Conservation (phyloP, 768 basidiomycete species). For the Mrakia frigida region DNA sequence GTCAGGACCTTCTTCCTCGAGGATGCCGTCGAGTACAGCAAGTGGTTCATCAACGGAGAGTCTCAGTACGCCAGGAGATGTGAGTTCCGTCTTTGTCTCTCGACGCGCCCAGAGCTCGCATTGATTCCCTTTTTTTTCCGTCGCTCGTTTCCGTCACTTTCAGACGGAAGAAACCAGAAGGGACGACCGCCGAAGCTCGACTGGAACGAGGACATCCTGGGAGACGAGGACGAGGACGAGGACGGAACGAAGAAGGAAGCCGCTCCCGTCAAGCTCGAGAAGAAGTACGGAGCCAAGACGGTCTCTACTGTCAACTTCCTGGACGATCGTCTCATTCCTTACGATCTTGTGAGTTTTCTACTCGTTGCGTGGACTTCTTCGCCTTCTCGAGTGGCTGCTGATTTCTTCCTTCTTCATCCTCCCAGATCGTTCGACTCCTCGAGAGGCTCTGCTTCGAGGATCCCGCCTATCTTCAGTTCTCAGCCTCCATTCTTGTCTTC, state of each 20-base stretch:
- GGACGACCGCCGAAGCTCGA: slow-evolving; percentile 49
- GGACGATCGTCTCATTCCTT: slow-evolving; percentile 83
- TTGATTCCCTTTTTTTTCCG: background rate
- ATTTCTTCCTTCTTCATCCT: background rate
- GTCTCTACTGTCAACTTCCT: slow-evolving; percentile 73
- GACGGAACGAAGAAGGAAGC: slow-evolving; percentile 40
- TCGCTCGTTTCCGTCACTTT: background rate
- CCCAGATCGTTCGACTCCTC: slow-evolving; percentile 63
- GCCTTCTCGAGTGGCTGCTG: background rate
- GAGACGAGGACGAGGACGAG: slow-evolving; percentile 59
- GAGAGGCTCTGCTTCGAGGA: slow-evolving; percentile 77
- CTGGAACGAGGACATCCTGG: slow-evolving; percentile 69
- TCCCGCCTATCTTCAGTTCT: slow-evolving; percentile 53
- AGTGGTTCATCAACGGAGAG: slow-evolving; percentile 69
- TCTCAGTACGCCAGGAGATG: slow-evolving; percentile 59
- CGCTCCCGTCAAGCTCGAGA: slow-evolving; percentile 56
- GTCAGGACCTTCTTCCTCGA: slow-evolving; percentile 81
- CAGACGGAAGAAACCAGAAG: slow-evolving; percentile 22
- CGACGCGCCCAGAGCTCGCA: background rate
- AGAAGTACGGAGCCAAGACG: slow-evolving; percentile 66
- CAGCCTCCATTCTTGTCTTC: slow-evolving; percentile 79
- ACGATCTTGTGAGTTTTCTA: slow-evolving; percentile 55
- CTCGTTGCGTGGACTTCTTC: background rate
- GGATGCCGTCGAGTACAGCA: slow-evolving; percentile 55
- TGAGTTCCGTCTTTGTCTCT: slow-evolving; percentile 20